phyloP scores from a whole-genome alignment of 1,284 basidiomycete species.

The Puccinia polysora region DNA sequence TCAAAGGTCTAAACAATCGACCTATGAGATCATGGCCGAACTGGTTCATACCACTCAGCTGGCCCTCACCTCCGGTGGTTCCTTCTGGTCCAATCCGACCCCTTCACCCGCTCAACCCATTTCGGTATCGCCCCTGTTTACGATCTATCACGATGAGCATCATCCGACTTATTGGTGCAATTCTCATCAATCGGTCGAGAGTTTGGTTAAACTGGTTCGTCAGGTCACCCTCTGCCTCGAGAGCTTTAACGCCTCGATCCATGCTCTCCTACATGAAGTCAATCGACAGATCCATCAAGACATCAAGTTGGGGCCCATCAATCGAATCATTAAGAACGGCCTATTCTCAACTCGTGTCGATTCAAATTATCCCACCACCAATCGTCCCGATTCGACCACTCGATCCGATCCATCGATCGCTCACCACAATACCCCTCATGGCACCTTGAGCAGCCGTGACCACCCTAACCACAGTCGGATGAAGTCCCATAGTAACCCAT shows the following conservation, averaged over 20 bases:
- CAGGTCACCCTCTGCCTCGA: constrained; percentile 1
- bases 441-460: neutral
- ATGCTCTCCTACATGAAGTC: constrained; percentile 3
- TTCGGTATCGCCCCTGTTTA: constrained; percentile 35
- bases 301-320: neutral
- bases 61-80: neutral
- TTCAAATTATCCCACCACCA: no score
- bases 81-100: neutral
- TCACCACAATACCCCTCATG: no score
- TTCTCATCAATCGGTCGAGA: neutral
- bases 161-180: neutral
- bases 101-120: constrained; percentile 35
- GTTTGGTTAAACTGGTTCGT: constrained; percentile 6
- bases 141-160: neutral
- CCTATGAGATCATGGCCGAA: constrained; percentile 28
- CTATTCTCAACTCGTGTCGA: no score
- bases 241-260: neutral
- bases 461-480: neutral
- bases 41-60: constrained; percentile 26
- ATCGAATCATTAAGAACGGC: constrained; percentile 4
- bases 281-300: constrained; percentile 2
- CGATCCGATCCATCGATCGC: no score
- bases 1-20: constrained; percentile 16
- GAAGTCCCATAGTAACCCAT: neutral
- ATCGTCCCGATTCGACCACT: no score